Evolutionary conservation across 768 basidiomycete species (phyloP).

Genomic region (Kwoniella heveanensis): DNA sequence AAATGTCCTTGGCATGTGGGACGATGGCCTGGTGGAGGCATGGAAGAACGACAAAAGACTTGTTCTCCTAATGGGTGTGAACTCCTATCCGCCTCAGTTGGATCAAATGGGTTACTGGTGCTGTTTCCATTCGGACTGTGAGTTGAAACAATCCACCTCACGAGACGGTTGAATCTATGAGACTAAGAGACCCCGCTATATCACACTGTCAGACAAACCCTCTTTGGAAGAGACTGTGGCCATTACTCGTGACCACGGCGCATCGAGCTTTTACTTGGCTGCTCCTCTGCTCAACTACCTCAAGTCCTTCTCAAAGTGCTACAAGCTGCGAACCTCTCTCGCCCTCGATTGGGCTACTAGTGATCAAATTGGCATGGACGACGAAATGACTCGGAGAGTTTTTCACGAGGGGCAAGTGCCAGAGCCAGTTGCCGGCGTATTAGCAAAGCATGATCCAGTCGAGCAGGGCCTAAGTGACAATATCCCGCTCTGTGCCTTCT

Average conservation of each 20-base stretch:
- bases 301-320: slow-evolving; percentile 28
- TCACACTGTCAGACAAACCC: slow-evolving; percentile 30
- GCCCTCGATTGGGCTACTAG: slow-evolving; percentile 27
- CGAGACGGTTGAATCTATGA: no score
- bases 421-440: neutral
- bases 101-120: slow-evolving; percentile 31
- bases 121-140: slow-evolving; percentile 29
- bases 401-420: slow-evolving; percentile 12
- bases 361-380: slow-evolving; percentile 34
- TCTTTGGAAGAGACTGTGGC: slow-evolving; percentile 8
- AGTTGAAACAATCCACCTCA: neutral
- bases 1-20: slow-evolving; percentile 42
- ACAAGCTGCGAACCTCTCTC: slow-evolving; percentile 29
- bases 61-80: slow-evolving; percentile 29
- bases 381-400: slow-evolving; percentile 16
- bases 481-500: slow-evolving; percentile 30
- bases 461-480: slow-evolving; percentile 27
- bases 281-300: slow-evolving; percentile 28
- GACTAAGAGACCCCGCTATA: neutral
- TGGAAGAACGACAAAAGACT: slow-evolving; percentile 36
- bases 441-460: slow-evolving; percentile 29
- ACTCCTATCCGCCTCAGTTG: slow-evolving; percentile 26
- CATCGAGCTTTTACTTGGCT: slow-evolving; percentile 32
- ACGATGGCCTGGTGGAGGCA: slow-evolving; percentile 39
- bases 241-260: slow-evolving; percentile 17